These are phyloP conservation scores for Dentipellis fragilis DNA, from an alignment of 768 basidiomycete genomes.

Conservation along the genomic window DNA sequence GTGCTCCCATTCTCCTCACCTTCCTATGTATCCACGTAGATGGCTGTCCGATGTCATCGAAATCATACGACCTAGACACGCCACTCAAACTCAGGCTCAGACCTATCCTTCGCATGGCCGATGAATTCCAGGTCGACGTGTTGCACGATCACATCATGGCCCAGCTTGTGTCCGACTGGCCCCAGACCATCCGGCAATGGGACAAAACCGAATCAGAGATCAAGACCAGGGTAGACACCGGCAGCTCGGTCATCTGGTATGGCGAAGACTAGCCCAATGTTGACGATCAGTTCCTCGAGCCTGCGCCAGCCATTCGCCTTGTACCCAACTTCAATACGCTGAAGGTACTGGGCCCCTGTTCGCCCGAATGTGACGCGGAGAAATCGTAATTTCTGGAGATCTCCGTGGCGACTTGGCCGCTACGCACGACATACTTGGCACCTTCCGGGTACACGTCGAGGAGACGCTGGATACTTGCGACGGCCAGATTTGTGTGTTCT, in stretches of 20 bases:
- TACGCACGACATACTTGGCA: too few species aligned
- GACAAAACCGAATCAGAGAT: constrained; percentile 14
- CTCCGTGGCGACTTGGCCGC: too few species aligned
- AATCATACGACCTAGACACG: not conserved
- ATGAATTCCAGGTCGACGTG: constrained; percentile 16
- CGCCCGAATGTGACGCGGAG: too few species aligned
- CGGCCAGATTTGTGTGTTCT: too few species aligned
- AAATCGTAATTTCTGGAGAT: too few species aligned
- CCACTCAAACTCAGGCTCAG: not conserved
- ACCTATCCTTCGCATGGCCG: not conserved
- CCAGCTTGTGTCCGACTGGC: constrained; percentile 19
- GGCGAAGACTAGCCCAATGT: not conserved
- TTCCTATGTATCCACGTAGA: not conserved
- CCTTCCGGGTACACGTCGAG: too few species aligned
- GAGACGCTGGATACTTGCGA: too few species aligned
- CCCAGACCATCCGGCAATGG: constrained; percentile 21
- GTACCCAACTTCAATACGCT: not conserved
- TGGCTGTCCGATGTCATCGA: not conserved
- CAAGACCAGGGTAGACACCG: not conserved
- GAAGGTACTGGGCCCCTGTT: not conserved
- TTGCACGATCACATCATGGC: constrained; percentile 10
- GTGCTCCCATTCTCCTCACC: too few species aligned
- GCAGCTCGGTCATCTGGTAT: not conserved
- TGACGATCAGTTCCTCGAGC: not conserved
- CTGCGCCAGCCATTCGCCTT: not conserved